phyloP scores from a whole-genome alignment of 176 grass and related monocot species.

The Calamus simplicifolius region DNA sequence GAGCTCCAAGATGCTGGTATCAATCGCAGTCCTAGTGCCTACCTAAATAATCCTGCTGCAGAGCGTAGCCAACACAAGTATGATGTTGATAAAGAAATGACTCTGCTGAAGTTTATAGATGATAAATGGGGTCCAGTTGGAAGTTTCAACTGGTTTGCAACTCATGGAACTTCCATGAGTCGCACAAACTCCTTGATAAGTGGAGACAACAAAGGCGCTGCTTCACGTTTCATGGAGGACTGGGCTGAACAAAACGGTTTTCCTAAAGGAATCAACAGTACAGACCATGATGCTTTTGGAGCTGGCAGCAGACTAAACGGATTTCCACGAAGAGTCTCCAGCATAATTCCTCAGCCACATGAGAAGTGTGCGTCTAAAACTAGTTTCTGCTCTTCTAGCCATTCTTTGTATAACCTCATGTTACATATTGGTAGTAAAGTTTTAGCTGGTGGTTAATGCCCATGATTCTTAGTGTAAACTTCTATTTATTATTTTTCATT shows the following conservation, averaged over 20 bases:
- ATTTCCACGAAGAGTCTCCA: conserved; percentile 63
- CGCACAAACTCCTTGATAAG: conserved; percentile 90
- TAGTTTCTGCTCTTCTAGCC: conserved; percentile 4
- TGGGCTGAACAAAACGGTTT: conserved; percentile 69
- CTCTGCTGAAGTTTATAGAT: conserved; percentile 79
- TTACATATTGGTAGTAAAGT: too few species aligned
- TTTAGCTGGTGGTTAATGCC: too few species aligned
- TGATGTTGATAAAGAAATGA: conserved; percentile 94
- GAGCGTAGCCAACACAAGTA: conserved; percentile 61
- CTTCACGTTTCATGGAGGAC: conserved; percentile 95
- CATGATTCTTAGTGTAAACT: background rate
- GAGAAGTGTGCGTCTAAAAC: conserved; percentile 44
- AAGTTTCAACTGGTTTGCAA: conserved; percentile 98
- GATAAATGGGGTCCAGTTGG: conserved; percentile 66
- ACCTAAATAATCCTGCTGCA: conserved; percentile 78
- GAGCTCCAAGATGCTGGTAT: conserved; percentile 71
- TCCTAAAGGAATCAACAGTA: conserved; percentile 22
- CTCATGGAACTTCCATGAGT: conserved; percentile 97
- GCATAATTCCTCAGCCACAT: conserved; percentile 75
- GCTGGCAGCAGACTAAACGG: conserved; percentile 23
- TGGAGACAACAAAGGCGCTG: conserved; percentile 95
- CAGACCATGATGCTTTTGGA: conserved; percentile 22
- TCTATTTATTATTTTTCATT: conserved; percentile 20
- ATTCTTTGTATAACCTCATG: too few species aligned
- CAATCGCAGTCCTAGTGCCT: conserved; percentile 89